Evolutionary conservation across 306 rosid genomes (phyloP), one percentile per base, ranked within the genome.

Genomic region (Urtica urens): DNA sequence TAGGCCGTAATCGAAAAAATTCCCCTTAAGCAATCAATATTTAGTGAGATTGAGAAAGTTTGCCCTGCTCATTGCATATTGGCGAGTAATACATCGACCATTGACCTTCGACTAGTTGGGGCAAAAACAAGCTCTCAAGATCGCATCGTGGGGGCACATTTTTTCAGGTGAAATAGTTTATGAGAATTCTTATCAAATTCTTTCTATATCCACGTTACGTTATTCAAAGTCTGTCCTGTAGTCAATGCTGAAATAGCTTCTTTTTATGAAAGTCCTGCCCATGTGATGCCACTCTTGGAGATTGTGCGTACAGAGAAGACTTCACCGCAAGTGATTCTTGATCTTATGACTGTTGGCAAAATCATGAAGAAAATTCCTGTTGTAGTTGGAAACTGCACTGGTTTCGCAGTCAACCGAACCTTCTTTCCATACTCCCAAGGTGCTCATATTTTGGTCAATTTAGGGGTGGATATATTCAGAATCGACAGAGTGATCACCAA

Each of bases 191-290:
- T 23, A 21, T 28, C 47, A 19, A 19, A 11, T 12, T 22, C 16
- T 11, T 19, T 6, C 25, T 12, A 22, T 24, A n/a, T n/a, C n/a
- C n/a, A n/a, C n/a, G n/a, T n/a, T n/a, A n/a, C n/a, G n/a, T n/a
- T n/a, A n/a, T n/a, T n/a, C n/a, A n/a, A n/a, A n/a, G n/a, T n/a
- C n/a, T n/a, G n/a, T n/a, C n/a, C n/a, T n/a, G n/a, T n/a, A n/a
- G n/a, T n/a, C n/a, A n/a, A n/a, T n/a, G n/a, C n/a, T n/a, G n/a
- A n/a, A n/a, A n/a, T n/a, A n/a, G n/a, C n/a, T n/a, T n/a, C n/a
- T n/a, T n/a, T n/a, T n/a, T n/a, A n/a, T 77, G 64, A 29, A 94
- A 92, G 99, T 49, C 99, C 99, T 72, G 99, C 99, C 57, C 96
- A 92, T 50, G 70, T 92, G 53, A 92, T 92, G 99, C 96, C 95